These are phyloP conservation scores for Clarireedia monteithiana DNA, from an alignment of 2,329 filamentous ascomycete genomes.

Conservation along the genomic window DNA sequence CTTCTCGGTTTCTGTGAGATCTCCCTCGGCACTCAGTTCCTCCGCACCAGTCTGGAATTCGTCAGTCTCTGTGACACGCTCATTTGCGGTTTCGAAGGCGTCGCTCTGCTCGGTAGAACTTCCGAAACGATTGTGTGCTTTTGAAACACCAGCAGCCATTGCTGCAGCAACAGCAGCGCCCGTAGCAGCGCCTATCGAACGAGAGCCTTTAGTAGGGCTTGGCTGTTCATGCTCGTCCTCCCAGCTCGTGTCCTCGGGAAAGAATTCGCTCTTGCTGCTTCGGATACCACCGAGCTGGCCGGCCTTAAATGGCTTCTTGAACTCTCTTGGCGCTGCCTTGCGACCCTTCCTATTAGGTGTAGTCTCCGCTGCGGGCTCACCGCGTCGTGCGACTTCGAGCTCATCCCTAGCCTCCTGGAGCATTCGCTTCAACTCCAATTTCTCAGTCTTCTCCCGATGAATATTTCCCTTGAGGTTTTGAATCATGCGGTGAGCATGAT, in stretches of 20 bases:
- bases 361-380: conserved; percentile 35
- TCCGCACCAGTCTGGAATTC: conserved; percentile 93
- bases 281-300: conserved; percentile 68
- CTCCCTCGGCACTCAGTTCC: conserved; percentile 67
- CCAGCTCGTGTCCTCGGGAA: conserved; percentile 78
- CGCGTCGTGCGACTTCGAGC: conserved; percentile 56
- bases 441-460: conserved; percentile 97
- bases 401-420: conserved; percentile 93
- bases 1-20: conserved; percentile 74
- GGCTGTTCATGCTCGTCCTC: conserved; percentile 62
- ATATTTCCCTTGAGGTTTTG: conserved; percentile 92
- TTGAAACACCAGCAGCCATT: conserved; percentile 13
- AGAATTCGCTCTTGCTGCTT: conserved; percentile 67
- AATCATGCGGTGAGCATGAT: conserved; percentile 93
- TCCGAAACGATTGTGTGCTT: conserved; percentile 60
- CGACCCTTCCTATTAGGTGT: conserved; percentile 51
- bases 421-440: conserved; percentile 90
- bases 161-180: conserved; percentile 29
- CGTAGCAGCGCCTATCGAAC: conserved; percentile 19
- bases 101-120: conserved; percentile 72
- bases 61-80: conserved; percentile 80
- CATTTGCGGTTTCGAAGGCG: conserved; percentile 67
- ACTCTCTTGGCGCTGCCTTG: conserved; percentile 56
- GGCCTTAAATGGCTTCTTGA: conserved; percentile 72
- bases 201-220: conserved; percentile 46